Evolutionary conservation across 2,329 filamentous ascomycete genomes (phyloP).

Genomic region (Aspergillaceae sp.): DNA sequence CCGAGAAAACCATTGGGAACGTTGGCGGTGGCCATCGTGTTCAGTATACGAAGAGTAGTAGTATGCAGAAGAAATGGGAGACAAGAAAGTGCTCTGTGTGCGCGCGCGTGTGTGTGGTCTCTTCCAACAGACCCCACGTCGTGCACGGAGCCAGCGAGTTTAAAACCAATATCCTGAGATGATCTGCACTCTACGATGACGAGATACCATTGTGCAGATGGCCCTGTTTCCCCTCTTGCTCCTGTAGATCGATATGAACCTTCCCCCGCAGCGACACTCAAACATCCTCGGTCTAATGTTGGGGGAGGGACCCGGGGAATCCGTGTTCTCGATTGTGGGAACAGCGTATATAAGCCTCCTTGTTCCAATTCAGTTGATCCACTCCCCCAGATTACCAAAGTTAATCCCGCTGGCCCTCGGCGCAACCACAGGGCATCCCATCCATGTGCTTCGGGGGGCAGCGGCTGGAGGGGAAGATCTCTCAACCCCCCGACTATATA

Average conservation of each 20-base stretch:
- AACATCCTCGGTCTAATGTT: neutral
- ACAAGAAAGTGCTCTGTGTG: too few relatives aligned
- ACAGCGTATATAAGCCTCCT: neutral
- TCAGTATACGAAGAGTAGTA: neutral
- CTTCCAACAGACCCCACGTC: neutral
- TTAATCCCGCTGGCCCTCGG: neutral
- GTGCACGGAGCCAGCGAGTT: neutral
- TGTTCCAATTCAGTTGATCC: neutral
- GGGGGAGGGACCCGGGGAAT: neutral
- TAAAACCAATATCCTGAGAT: neutral
- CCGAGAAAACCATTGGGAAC: conserved; percentile 57
- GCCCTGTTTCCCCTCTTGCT: neutral
- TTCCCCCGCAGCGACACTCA: neutral
- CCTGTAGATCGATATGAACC: neutral
- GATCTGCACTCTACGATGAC: neutral
- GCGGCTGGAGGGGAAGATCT: too few relatives aligned
- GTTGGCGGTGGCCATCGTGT: neutral
- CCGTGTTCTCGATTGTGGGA: neutral
- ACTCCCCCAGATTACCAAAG: neutral
- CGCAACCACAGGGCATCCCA: neutral
- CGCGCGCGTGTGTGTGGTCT: neutral
- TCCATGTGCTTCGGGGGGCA: too few relatives aligned
- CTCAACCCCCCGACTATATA: too few relatives aligned
- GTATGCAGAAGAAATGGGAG: neutral
- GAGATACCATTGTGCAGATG: neutral